A percentile compares a stretch with the other conserved stretches of the same genome.
phyloP scores from a whole-genome alignment of 2,329 filamentous ascomycete species.

The Nakataea oryzae region DNA sequence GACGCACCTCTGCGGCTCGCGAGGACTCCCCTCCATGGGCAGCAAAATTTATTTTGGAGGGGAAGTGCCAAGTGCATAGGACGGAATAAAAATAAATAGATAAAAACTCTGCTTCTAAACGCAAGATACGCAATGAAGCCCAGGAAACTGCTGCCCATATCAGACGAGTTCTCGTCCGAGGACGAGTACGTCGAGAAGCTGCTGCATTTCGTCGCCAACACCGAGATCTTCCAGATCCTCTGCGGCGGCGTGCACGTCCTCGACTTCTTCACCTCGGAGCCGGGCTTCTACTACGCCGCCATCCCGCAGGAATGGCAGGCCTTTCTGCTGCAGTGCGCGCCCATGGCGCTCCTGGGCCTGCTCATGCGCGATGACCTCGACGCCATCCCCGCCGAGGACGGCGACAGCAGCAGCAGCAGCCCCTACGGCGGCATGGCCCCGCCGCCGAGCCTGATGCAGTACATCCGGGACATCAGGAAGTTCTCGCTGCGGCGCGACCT shows the following conservation, averaged over 20 bases:
- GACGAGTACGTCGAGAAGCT: constrained; percentile 74
- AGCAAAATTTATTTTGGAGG: background rate
- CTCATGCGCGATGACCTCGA: constrained; percentile 68
- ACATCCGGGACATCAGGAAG: constrained; percentile 60
- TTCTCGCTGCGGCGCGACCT: constrained; percentile 59
- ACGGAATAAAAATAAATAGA: background rate
- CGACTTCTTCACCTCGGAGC: constrained; percentile 84
- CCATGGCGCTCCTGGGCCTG: constrained; percentile 70
- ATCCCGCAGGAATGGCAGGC: constrained; percentile 71
- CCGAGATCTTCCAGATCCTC: constrained; percentile 72
- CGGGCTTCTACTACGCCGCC: constrained; percentile 69
- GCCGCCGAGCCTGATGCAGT: constrained; percentile 53
- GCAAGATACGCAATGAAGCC: constrained; percentile 30
- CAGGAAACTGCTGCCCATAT: constrained; percentile 53
- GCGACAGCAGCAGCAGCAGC: constrained; percentile 8
- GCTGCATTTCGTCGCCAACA: constrained; percentile 63
- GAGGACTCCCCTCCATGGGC: background rate
- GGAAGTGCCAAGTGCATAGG: background rate
- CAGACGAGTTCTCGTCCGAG: constrained; percentile 55
- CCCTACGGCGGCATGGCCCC: constrained; percentile 14
- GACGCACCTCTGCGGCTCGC: background rate
- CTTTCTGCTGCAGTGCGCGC: constrained; percentile 62
- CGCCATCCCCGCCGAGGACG: constrained; percentile 13
- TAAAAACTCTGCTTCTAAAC: background rate
- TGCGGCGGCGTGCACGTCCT: constrained; percentile 95